These are phyloP conservation scores for Geopyxis carbonaria DNA, from an alignment of 495 filamentous ascomycete genomes.

Conservation along the genomic window DNA sequence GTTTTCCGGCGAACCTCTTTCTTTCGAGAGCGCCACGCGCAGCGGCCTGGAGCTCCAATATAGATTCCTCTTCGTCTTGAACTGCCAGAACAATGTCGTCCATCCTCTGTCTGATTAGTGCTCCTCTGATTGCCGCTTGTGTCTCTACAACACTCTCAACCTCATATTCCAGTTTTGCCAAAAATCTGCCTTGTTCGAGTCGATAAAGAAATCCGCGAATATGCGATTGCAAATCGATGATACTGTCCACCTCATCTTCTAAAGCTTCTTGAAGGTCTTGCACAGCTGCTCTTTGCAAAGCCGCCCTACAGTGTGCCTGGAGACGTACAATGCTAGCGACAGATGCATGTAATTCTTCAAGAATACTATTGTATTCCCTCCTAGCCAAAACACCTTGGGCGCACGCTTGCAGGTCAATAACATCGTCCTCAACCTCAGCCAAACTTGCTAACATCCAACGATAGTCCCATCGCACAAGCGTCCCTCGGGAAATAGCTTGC, in stretches of 20 bases:
- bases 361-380: conserved; percentile 28
- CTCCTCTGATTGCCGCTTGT: conserved; percentile 60
- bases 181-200: conserved; percentile 32
- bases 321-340: conserved; percentile 31
- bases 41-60: conserved; percentile 58
- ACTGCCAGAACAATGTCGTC: conserved; percentile 54
- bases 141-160: conserved; percentile 42
- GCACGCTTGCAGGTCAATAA: conserved; percentile 34
- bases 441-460: conserved; percentile 34
- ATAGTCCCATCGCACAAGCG: conserved; percentile 32
- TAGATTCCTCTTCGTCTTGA: conserved; percentile 58
- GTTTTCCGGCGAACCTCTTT: conserved; percentile 61
- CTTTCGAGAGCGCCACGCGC: conserved; percentile 60
- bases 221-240: conserved; percentile 53
- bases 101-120: conserved; percentile 55
- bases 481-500: conserved; percentile 35
- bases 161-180: conserved; percentile 41
- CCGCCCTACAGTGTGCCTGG: conserved; percentile 31
- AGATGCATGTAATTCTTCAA: conserved; percentile 32
- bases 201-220: conserved; percentile 47
- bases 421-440: conserved; percentile 32
- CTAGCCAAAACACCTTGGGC: conserved; percentile 29
- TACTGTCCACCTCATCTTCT: conserved; percentile 36
- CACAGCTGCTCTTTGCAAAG: conserved; percentile 26
- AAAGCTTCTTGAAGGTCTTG: conserved; percentile 39